A percentile compares a stretch with the other conserved stretches of the same genome.
phyloP scores from a whole-genome alignment of 805 yeast genomes.

The Wickerhamiella alocasiicola region DNA sequence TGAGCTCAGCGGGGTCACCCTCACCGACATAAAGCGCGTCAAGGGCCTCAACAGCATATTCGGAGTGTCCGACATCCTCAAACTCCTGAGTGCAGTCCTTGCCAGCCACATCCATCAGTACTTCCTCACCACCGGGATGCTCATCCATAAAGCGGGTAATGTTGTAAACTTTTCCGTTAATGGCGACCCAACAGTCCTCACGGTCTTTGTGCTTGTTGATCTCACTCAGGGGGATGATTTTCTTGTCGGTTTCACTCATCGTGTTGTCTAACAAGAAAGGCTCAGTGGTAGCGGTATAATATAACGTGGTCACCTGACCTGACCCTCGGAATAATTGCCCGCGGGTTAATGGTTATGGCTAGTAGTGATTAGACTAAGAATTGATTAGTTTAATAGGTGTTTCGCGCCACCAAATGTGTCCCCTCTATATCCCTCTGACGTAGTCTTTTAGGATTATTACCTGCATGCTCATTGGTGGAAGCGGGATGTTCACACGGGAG shows the following conservation, averaged over 20 bases:
- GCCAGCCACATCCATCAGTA: slow-evolving; percentile 67
- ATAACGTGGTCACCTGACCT: too few species aligned
- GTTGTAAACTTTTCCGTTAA: slow-evolving; percentile 58
- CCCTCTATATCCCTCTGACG: not conserved
- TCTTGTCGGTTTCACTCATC: slow-evolving; percentile 13
- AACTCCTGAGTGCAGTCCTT: slow-evolving; percentile 60
- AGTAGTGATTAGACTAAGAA: not conserved
- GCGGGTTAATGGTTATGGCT: too few species aligned
- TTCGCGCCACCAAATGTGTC: not conserved
- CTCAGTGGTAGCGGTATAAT: too few species aligned
- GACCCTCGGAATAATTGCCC: too few species aligned
- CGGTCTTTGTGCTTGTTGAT: slow-evolving; percentile 35
- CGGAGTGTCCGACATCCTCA: slow-evolving; percentile 92
- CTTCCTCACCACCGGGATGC: slow-evolving; percentile 84
- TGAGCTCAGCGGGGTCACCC: slow-evolving; percentile 42
- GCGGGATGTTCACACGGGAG: too few species aligned
- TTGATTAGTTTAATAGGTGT: not conserved
- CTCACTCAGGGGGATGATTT: slow-evolving; percentile 30
- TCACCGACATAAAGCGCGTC: slow-evolving; percentile 61
- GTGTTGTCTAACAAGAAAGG: too few species aligned
- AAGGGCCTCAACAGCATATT: slow-evolving; percentile 77
- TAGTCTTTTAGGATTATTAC: too few species aligned
- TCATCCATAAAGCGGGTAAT: slow-evolving; percentile 41
- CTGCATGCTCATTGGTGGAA: too few species aligned
- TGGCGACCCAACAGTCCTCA: slow-evolving; percentile 60